These are phyloP conservation scores for Arthrobotrys megalospora DNA, from an alignment of 2,329 filamentous ascomycete genomes.

Conservation along the genomic window DNA sequence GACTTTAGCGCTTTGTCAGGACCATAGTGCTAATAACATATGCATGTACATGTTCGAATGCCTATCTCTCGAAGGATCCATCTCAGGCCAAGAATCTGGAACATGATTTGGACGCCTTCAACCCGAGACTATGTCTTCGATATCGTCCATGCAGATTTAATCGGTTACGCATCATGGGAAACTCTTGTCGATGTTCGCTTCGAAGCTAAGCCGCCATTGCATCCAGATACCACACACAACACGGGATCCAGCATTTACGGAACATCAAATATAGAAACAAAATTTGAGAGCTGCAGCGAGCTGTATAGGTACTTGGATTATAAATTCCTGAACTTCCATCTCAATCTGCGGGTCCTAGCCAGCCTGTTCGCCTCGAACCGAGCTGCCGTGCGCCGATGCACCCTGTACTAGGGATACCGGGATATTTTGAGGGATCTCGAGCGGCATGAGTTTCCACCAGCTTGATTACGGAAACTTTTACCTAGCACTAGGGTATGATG, in stretches of 20 bases:
- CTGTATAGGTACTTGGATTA: not conserved
- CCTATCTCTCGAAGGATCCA: not conserved
- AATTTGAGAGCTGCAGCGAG: not conserved
- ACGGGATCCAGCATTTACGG: not conserved
- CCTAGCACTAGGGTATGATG: not conserved
- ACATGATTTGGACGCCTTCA: not conserved
- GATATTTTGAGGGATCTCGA: too few species aligned
- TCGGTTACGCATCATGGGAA: constrained; percentile 4
- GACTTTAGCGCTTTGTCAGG: not conserved
- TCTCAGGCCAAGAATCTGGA: not conserved
- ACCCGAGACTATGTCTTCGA: not conserved
- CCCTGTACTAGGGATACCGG: not conserved
- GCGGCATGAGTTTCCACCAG: too few species aligned
- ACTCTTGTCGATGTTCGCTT: not conserved
- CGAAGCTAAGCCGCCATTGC: not conserved
- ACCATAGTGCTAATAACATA: too few species aligned
- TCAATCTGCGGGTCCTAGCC: not conserved
- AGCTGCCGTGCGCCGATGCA: constrained; percentile 6
- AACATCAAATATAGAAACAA: constrained; percentile 18
- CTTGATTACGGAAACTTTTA: not conserved
- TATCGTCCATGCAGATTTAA: not conserved
- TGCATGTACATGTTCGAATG: not conserved
- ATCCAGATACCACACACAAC: constrained; percentile 16
- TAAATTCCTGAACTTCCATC: not conserved
- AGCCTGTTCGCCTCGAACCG: constrained; percentile 8